Evolutionary conservation across 73 alveolate genomes (phyloP), one percentile per base, ranked within the genome.

Genomic region (Blepharisma japonicum): DNA sequence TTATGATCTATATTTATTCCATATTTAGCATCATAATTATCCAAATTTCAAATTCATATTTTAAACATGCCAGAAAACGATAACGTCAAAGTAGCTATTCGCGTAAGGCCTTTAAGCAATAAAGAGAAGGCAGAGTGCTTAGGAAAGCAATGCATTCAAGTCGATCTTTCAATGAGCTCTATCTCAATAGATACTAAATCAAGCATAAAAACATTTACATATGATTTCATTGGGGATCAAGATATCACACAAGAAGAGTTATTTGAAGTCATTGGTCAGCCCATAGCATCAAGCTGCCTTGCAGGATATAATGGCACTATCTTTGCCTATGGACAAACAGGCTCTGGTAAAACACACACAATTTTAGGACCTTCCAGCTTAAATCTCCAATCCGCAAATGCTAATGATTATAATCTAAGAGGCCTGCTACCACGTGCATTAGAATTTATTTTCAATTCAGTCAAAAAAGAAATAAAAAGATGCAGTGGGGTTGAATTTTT

Each of bases 251-350:
- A 96, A 78, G 92, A 96, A 55, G 96, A 93, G 51, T 84, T 96
- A 50, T 96, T 95, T 86, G 86, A 94, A 48, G 83, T 71, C 38
- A 86, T 94, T 18, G 99, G 95, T 0, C 76, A 89, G 70, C 98
- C 97, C 49, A 87, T 96, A 21, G 96, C 94, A 45, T 89, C 87
- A 47, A 74, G 86, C 70, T 91, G 95, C 77, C 81, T 96, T 18
- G 89, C 80, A 55, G 99, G 99, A 20, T 96, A 93, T 68, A 96
- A 96, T 82, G 98, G 97, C 6, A 81, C 99, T 47, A 91, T 96
- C 21, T 93, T 96, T 81, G 99, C 99, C 14, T 96, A 96, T 90
- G 99, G 99, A 8, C 91, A 96, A 55, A 96, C 99, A 11, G 98
- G 98, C 21, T 81, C 98, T 21, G 99, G 99, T 0, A 96, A 96